Evolutionary conservation across 306 rosid species (phyloP).

Genomic region (Sindora glabra): DNA sequence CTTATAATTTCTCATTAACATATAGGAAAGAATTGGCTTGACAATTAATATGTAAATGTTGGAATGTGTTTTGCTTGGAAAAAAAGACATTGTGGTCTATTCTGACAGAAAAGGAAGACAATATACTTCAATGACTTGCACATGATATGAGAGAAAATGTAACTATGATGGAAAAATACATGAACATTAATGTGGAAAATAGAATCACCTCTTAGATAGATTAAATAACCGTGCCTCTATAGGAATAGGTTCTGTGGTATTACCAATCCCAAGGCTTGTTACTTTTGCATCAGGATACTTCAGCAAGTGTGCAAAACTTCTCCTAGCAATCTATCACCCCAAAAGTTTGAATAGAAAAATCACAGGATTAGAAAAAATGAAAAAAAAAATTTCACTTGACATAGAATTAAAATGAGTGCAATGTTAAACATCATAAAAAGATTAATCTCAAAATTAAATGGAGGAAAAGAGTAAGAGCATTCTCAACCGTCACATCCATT

Average conservation of each 20-base stretch:
- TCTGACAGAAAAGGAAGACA: not conserved
- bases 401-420: not conserved
- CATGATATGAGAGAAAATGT: not conserved
- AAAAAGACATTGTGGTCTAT: not conserved
- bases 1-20: too few relatives aligned
- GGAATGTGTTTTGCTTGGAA: not conserved
- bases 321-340: constrained; percentile 65
- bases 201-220: not conserved
- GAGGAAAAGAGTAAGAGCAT: not conserved
- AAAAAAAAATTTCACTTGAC: too few relatives aligned
- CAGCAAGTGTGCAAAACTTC: constrained; percentile 75
- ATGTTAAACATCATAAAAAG: not conserved
- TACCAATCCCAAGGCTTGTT: constrained; percentile 96
- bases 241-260: constrained; percentile 98
- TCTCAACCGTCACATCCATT: too few relatives aligned
- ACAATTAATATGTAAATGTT: not conserved
- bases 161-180: not conserved
- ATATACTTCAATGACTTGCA: not conserved
- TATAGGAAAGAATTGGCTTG: not conserved
- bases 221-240: too few relatives aligned
- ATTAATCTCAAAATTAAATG: not conserved
- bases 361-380: too few relatives aligned
- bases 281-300: constrained; percentile 94
- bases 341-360: too few relatives aligned
- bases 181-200: not conserved